A percentile compares a stretch with the other conserved stretches of the same genome.
Evolutionary conservation across 2,329 filamentous ascomycete species (phyloP).

Genomic region (Trichoderma polysporum): DNA sequence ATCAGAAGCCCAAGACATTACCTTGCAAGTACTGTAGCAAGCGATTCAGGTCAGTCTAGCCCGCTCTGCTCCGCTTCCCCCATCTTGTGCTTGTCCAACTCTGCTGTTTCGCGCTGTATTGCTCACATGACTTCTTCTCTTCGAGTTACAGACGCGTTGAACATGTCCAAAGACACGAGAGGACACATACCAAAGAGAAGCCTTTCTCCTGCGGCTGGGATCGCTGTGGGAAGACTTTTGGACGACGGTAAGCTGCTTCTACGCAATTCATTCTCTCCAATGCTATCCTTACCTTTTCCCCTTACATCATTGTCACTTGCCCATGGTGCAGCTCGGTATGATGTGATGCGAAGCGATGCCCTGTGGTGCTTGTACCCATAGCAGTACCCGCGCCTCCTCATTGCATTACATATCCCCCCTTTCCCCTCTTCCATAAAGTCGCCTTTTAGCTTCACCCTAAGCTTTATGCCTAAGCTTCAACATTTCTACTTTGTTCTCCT

Average conservation of each 20-base stretch:
- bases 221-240: constrained; percentile 62
- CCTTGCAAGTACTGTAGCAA: constrained; percentile 65
- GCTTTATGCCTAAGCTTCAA: constrained; percentile 11
- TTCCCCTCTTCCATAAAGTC: constrained; percentile 5
- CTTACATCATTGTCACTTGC: not conserved
- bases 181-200: constrained; percentile 65
- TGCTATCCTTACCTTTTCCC: not conserved
- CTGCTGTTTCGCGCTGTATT: constrained; percentile 14
- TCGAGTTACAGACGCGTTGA: constrained; percentile 54
- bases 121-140: constrained; percentile 24
- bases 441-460: constrained; percentile 7
- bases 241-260: constrained; percentile 53
- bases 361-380: constrained; percentile 15
- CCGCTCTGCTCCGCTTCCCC: constrained; percentile 16
- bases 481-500: not conserved
- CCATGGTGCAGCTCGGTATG: constrained; percentile 1
- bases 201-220: constrained; percentile 61
- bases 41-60: constrained; percentile 55
- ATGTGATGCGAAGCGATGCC: constrained; percentile 1
- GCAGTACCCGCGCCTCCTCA: constrained; percentile 18
- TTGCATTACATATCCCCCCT: constrained; percentile 14
- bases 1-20: constrained; percentile 61
- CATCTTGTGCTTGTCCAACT: constrained; percentile 7
- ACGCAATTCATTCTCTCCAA: not conserved
- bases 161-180: constrained; percentile 63